Evolutionary conservation across 1,139 yeast genomes (phyloP).

Genomic region (Magnusiomyces suaveolens): DNA sequence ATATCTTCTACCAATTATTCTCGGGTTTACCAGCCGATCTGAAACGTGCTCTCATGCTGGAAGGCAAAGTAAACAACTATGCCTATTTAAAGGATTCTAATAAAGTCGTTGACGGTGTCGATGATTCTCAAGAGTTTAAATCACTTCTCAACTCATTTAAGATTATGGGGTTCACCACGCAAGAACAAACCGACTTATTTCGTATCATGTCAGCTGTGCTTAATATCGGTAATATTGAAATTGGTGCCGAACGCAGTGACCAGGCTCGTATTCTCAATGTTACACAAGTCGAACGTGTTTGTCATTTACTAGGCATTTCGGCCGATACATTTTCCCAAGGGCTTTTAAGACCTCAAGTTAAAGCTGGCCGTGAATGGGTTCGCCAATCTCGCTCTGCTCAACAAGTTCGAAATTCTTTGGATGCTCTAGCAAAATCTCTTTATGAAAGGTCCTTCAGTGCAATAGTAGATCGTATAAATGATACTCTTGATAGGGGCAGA

Average conservation of each 20-base stretch:
- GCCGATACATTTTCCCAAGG: constrained; percentile 47
- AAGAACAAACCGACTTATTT: constrained; percentile 52
- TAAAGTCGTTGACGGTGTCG: constrained; percentile 53
- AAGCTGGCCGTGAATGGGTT: constrained; percentile 84
- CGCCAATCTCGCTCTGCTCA: constrained; percentile 68
- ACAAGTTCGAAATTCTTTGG: constrained; percentile 74
- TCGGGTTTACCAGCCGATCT: constrained; percentile 51
- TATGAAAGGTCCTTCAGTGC: constrained; percentile 78
- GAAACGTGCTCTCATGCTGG: constrained; percentile 42
- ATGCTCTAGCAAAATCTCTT: constrained; percentile 77
- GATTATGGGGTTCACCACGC: constrained; percentile 57
- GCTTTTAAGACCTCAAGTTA: constrained; percentile 71
- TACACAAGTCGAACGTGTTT: constrained; percentile 46
- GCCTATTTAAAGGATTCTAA: constrained; percentile 53
- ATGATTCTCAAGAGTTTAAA: constrained; percentile 62
- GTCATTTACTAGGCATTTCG: constrained; percentile 57
- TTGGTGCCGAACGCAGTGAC: constrained; percentile 56
- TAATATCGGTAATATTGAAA: constrained; percentile 77
- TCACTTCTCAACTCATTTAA: constrained; percentile 55
- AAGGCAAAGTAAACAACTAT: constrained; percentile 39
- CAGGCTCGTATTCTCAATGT: constrained; percentile 62
- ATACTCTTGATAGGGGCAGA: constrained; percentile 42
- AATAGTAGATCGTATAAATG: constrained; percentile 68
- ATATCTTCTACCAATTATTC: constrained; percentile 79
- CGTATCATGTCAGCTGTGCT: constrained; percentile 65